A percentile compares a stretch with the other conserved stretches of the same genome.
Conservation (phyloP, 805 yeast species). For the Ogataea angusta region DNA sequence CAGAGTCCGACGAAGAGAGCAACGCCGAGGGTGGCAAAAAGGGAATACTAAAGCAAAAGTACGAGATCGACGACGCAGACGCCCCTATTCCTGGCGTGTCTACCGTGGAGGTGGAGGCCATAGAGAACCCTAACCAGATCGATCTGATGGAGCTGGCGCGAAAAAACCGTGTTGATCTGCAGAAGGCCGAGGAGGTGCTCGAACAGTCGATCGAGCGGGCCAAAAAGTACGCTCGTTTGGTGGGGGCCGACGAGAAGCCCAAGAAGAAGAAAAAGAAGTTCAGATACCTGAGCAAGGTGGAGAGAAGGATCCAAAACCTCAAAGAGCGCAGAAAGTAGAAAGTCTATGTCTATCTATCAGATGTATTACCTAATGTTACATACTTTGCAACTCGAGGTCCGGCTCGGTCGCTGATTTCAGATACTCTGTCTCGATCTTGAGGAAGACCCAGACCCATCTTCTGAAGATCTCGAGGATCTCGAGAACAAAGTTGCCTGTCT, state of each 20-base stretch:
- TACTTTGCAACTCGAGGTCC: slow-evolving; percentile 24
- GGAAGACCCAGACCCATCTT: slow-evolving; percentile 86
- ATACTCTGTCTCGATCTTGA: slow-evolving; percentile 80
- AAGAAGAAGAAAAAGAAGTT: slow-evolving; percentile 70
- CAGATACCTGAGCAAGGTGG: slow-evolving; percentile 79
- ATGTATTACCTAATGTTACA: slow-evolving; percentile 6
- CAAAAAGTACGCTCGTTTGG: slow-evolving; percentile 70
- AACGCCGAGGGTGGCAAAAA: slow-evolving; percentile 16
- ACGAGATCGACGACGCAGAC: slow-evolving; percentile 34
- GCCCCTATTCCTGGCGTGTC: slow-evolving; percentile 44
- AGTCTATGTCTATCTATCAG: slow-evolving; percentile 3
- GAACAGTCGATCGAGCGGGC: slow-evolving; percentile 77
- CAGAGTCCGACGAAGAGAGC: slow-evolving; percentile 12
- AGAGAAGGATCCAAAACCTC: slow-evolving; percentile 54
- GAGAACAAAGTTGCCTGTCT: slow-evolving; percentile 60
- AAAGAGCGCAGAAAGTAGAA: slow-evolving; percentile 34
- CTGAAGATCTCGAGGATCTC: slow-evolving; percentile 76
- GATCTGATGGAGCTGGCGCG: slow-evolving; percentile 46
- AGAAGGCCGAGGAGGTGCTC: slow-evolving; percentile 63
- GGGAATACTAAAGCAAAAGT: slow-evolving; percentile 46
- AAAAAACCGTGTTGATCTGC: slow-evolving; percentile 68
- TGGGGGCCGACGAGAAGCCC: slow-evolving; percentile 48
- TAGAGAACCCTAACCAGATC: slow-evolving; percentile 44
- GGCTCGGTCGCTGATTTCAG: slow-evolving; percentile 25
- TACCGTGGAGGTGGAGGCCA: slow-evolving; percentile 54